A percentile compares a stretch with the other conserved stretches of the same genome.
Conservation (phyloP, 371 early-diverging fungal species). For the Apophysomyces variabilis region DNA sequence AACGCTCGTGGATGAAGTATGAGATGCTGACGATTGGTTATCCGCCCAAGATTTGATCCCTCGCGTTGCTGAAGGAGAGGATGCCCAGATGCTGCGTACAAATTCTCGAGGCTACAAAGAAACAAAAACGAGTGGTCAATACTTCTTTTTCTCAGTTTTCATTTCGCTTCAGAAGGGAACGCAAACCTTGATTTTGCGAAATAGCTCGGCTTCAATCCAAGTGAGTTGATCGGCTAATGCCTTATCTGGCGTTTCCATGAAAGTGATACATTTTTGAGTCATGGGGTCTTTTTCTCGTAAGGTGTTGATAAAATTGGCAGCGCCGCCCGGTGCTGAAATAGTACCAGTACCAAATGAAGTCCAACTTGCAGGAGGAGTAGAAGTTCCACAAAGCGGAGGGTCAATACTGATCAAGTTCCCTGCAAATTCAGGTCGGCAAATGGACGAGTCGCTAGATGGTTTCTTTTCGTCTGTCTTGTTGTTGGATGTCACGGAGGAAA, state of each 20-base stretch:
- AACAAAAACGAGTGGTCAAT: neutral
- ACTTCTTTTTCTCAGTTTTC: neutral
- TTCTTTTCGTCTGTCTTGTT: constrained; percentile 6
- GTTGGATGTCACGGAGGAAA: constrained; percentile 15
- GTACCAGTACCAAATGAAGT: constrained; percentile 20
- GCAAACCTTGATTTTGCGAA: constrained; percentile 52
- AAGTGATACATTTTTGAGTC: constrained; percentile 28
- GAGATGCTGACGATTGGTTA: constrained; percentile 13
- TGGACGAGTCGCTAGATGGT: neutral
- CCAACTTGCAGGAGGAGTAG: constrained; percentile 27
- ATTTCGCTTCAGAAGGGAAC: neutral
- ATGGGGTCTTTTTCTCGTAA: constrained; percentile 40
- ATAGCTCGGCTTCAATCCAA: constrained; percentile 63
- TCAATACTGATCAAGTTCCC: constrained; percentile 45
- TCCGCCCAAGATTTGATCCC: constrained; percentile 18
- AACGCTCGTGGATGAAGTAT: constrained; percentile 22
- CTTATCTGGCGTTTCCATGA: constrained; percentile 46
- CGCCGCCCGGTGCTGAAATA: constrained; percentile 18
- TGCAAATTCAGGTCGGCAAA: constrained; percentile 44
- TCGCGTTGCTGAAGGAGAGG: constrained; percentile 19
- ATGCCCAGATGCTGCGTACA: constrained; percentile 57
- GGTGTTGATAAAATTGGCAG: constrained; percentile 38
- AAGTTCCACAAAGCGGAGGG: constrained; percentile 19
- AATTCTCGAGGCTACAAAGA: constrained; percentile 56
- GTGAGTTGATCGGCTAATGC: constrained; percentile 69